Evolutionary conservation across 2,329 filamentous ascomycete genomes (phyloP).

Genomic region (Aspergillus quadrilineatus): DNA sequence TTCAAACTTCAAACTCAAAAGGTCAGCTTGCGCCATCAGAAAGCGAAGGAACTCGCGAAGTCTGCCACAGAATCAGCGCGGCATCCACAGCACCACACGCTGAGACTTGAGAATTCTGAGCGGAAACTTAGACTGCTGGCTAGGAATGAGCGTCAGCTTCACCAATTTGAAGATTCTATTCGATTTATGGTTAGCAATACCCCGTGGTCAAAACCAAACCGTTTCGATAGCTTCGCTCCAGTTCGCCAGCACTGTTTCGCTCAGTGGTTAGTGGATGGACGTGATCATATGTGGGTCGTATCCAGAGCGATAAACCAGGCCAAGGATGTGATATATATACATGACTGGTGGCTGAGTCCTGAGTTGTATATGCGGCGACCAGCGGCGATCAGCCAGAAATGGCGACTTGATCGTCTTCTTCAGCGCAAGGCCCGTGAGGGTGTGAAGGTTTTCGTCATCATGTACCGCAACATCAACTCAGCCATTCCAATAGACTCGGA

Average conservation of each 20-base stretch:
- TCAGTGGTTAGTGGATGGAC: conserved; percentile 93
- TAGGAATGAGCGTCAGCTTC: conserved; percentile 81
- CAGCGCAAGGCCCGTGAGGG: conserved; percentile 91
- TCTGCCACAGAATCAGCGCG: conserved; percentile 62
- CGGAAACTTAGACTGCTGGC: conserved; percentile 88
- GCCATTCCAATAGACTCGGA: conserved; percentile 97
- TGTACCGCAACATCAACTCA: conserved; percentile 96
- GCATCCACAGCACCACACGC: conserved; percentile 72
- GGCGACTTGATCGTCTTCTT: conserved; percentile 90
- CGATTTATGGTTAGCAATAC: conserved; percentile 80
- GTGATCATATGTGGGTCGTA: conserved; percentile 99
- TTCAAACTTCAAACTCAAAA: conserved; percentile 78
- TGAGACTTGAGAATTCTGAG: conserved; percentile 88
- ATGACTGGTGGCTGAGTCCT: conserved; percentile 98
- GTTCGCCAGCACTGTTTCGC: conserved; percentile 83
- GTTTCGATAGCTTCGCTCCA: conserved; percentile 91
- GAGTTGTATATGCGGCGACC: conserved; percentile 94
- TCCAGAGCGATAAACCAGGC: conserved; percentile 96
- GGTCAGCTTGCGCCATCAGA: conserved; percentile 51
- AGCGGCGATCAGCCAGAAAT: conserved; percentile 94
- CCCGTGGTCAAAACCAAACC: conserved; percentile 76
- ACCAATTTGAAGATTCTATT: conserved; percentile 93
- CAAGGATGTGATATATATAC: conserved; percentile 96
- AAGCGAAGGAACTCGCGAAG: conserved; percentile 62
- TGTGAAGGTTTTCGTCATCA: conserved; percentile 95